These are phyloP conservation scores for Eucalyptus pauciflora DNA, from an alignment of 345 rosid species.

Conservation along the genomic window DNA sequence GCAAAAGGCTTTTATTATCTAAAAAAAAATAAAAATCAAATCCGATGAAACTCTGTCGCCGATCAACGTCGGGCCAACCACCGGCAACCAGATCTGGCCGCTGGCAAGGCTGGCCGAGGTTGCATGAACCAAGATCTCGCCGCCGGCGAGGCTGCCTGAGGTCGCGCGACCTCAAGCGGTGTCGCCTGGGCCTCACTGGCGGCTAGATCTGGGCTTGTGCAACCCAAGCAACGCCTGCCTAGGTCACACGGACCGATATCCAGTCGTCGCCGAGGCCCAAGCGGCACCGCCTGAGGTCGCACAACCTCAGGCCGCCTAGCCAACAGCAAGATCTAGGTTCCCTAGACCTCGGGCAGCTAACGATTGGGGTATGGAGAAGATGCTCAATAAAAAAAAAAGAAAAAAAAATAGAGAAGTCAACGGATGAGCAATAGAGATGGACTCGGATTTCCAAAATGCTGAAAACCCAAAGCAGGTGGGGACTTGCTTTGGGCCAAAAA, in stretches of 20 bases:
- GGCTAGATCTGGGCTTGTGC: rapidly evolving
- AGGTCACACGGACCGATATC: too few species aligned
- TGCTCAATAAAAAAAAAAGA: too few species aligned
- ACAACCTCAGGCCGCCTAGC: rapidly evolving
- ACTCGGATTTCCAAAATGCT: too few species aligned
- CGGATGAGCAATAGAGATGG: rapidly evolving
- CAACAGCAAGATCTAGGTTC: rapidly evolving
- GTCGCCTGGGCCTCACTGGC: rapidly evolving
- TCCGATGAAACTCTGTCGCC: rapidly evolving
- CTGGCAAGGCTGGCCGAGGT: rapidly evolving
- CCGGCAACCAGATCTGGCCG: rapidly evolving
- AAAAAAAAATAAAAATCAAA: too few species aligned
- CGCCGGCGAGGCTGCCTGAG: rapidly evolving
- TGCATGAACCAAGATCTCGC: too few species aligned
- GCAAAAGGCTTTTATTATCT: too few species aligned
- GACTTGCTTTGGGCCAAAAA: too few species aligned
- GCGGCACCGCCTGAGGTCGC: rapidly evolving
- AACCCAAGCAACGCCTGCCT: rapidly evolving
- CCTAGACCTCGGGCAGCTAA: rapidly evolving
- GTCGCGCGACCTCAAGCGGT: rapidly evolving
- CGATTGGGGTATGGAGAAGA: too few species aligned
- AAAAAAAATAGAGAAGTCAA: too few species aligned
- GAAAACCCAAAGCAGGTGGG: too few species aligned
- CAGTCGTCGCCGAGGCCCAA: rapidly evolving
- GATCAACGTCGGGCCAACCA: too few species aligned